Evolutionary conservation across 176 grass and related monocot genomes (phyloP), one percentile per base, ranked within the genome.

Genomic region (Metroxylon sagu): DNA sequence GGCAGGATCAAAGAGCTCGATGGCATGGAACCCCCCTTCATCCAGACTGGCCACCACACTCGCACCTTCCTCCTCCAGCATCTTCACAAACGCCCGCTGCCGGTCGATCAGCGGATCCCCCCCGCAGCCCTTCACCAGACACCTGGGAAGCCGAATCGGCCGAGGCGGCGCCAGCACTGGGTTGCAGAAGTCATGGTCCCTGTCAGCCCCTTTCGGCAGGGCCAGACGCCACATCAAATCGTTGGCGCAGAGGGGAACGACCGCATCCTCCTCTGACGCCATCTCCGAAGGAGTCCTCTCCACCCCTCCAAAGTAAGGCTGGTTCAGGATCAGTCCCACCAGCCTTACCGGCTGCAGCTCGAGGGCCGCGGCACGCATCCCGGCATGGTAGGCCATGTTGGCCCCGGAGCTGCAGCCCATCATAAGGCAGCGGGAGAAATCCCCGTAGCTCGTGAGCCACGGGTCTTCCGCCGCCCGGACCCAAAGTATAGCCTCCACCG

Each of bases 341-440:
- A 97, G 49, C 0, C 5, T n/a, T 56, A 60, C 35, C 14, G 75
- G 66, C 14, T 10, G 52, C 14, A 79, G 53, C 49, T 74, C 66
- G 31, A 67, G 26, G 28, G 17, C 23, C n/a, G 56, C 74, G 21
- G 78, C 52, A 1, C 75, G 74, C 58, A 88, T 18, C 3, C 26
- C 69, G 0, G 80, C 72, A 61, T 78, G 69, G 73, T 91, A 91
- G 0, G 78, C 87, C 82, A 88, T 77, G 81, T 88, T 97, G n/a
- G 65, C 93, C 14, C 93, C 87, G 3, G 93, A 97, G 78, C 93
- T 97, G 72, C 93, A 77, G 29, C 93, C 87, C 87, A 83, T 85
- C 27, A 85, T 23, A 69, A 83, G 88, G 76, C 79, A 77, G 4
- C 72, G 76, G 4, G 87, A 80, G 65, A 85, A 73, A 35, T 97